Evolutionary conservation across 768 basidiomycete genomes (phyloP), one percentile per base, ranked within the genome.

Genomic region (Mycena kentingensis): DNA sequence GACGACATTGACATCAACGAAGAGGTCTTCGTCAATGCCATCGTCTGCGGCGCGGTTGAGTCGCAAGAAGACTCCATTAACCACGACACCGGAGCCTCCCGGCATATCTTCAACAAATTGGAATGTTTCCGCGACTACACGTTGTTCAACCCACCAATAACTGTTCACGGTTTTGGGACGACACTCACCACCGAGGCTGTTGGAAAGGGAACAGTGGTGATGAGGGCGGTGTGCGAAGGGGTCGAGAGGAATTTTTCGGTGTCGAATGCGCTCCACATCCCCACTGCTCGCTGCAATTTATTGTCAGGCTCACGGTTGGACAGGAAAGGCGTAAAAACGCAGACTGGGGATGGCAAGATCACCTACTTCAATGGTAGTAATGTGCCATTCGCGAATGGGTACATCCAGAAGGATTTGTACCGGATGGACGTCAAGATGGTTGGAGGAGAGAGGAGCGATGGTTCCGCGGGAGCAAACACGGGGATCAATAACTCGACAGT

Each of bases 221-320:
- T 58, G 46, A 35, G 19, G 4, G 32, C 47, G 8, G 41, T 25
- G 26, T 45, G 39, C 19, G 43, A 58, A 21, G 52, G 48, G 0
- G 22, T 4, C 1, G 26, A 1, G 5, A 32, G 48, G 1, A 36
- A 46, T 6, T 52, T 57, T 22, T 53, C 52, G 0, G 16, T 57
- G 18, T 49, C 46, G 0, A 49, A 53, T 32, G 46, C 41, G 7
- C 46, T 57, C 15, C 52, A 49, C 16, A 54, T 57, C 7, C 56
- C 52, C 0, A 32, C 53, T 1, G 57, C 52, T 0, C 41, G 57
- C 2, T 54, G 52, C 52, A 54, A 58, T 22, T 53, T 58, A 34
- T 54, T 58, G 13, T 59, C 57, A 3, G 57, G 57, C 0, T 47
- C 49, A 5, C n/a, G 49, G 15, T 22, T 59, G 1, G 57, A 58